Evolutionary conservation across 164 flowering plant genomes (phyloP).

Genomic region (Aristolochia fimbriata): DNA sequence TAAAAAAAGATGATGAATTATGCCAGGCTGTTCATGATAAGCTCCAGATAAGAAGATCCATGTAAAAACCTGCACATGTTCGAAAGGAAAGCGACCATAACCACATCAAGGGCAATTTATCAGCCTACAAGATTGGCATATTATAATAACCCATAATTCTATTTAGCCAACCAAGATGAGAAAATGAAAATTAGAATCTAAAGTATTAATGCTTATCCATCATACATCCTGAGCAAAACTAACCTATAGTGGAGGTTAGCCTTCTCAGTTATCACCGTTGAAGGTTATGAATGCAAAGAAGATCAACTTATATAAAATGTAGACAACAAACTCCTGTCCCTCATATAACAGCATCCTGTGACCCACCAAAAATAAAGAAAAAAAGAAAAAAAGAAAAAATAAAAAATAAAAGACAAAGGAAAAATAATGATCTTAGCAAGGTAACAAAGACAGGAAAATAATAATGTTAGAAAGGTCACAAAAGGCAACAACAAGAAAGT

Average conservation of each 20-base stretch:
- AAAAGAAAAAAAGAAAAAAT: not conserved
- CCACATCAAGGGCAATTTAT: conserved; percentile 23
- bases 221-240: conserved; percentile 10
- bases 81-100: conserved; percentile 35
- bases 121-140: conserved; percentile 10
- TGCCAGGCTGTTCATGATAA: conserved; percentile 12
- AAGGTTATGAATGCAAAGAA: conserved; percentile 2
- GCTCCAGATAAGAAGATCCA: conserved; percentile 19
- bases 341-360: conserved; percentile 13
- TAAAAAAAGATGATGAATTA: conserved; percentile 10
- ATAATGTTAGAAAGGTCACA: not conserved
- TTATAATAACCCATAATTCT: conserved; percentile 6
- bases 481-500: conserved; percentile 1
- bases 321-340: conserved; percentile 1
- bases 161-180: conserved; percentile 3
- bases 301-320: conserved; percentile 6
- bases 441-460: not conserved
- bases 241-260: conserved; percentile 13
- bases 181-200: conserved; percentile 7
- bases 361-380: conserved; percentile 1
- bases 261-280: conserved; percentile 11
- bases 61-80: conserved; percentile 50
- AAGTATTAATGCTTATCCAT: conserved; percentile 5
- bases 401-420: conserved; percentile 1
- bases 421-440: not conserved